Evolutionary conservation across 2,329 filamentous ascomycete genomes (phyloP), one percentile per base, ranked within the genome.

Genomic region (Colletotrichum sp.): DNA sequence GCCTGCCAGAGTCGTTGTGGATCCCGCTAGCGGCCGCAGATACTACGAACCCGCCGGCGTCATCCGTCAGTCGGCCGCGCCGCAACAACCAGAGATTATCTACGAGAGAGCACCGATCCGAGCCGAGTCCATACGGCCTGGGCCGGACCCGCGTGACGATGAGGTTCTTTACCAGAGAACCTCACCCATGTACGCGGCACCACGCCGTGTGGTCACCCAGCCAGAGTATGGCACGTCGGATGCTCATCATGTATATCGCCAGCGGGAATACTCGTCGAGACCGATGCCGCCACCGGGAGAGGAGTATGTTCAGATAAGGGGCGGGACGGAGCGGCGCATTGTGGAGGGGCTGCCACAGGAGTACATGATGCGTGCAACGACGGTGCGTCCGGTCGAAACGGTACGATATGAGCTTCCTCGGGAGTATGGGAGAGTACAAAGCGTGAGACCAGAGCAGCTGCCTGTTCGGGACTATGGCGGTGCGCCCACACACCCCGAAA

Each of bases 21-120:
- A 98, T 83, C 70, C 72, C 6, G 91, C 94, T 75, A 94, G 92
- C 82, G 95, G 95, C 54, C 94, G 94, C 81, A 92, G 95, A 80
- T 98, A 96, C 84, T 82, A 89, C 73, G 90, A 92, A 77, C 89
- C 90, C 31, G 77, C 82, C 29, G 77, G 86, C 27, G 76, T 86
- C 21, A 79, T 87, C 24, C 84, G 89, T 61, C 89, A 89, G 64
- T 91, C 90, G 9, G 85, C 89, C 18, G 89, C 88, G 6, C 87
- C 89, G 54, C 84, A 88, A 36, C 65, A 92, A 34, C 84, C 87
- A 29, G 89, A 92, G 70, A 80, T 91, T 66, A 82, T 93, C 57
- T 95, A 95, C 77, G 94, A 96, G 79, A 89, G 93, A 77, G 83
- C 87, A 15, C 85, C 88, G 2, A 85, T 86, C 27, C 88, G 89